A percentile compares a stretch with the other conserved stretches of the same genome.
Evolutionary conservation across 2,329 filamentous ascomycete genomes (phyloP).

Genomic region (Cladosporium sp.): DNA sequence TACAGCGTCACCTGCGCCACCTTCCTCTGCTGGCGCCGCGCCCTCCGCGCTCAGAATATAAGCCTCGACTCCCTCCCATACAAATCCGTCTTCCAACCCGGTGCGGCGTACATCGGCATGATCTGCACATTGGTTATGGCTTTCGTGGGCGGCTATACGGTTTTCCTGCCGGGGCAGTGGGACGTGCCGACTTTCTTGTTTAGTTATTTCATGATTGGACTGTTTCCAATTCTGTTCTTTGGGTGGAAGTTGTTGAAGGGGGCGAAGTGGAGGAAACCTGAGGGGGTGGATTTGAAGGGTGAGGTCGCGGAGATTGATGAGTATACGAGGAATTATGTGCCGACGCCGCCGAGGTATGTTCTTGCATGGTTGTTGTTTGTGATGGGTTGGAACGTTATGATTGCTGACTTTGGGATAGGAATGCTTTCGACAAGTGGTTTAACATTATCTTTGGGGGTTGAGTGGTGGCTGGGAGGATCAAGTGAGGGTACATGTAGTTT

Average conservation of each 20-base stretch:
- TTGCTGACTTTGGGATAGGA: conserved; percentile 25
- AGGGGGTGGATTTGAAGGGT: conserved; percentile 63
- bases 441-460: conserved; percentile 46
- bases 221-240: conserved; percentile 68
- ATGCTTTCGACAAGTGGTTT: conserved; percentile 42
- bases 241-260: conserved; percentile 70
- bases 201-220: conserved; percentile 68
- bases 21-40: conserved; percentile 70
- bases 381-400: background rate
- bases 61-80: conserved; percentile 66
- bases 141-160: conserved; percentile 72
- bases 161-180: conserved; percentile 70
- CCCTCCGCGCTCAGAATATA: conserved; percentile 67
- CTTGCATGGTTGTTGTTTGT: background rate
- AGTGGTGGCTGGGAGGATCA: background rate
- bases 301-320: conserved; percentile 63
- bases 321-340: conserved; percentile 49
- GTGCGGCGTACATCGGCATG: conserved; percentile 66
- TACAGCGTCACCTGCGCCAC: conserved; percentile 68
- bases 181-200: conserved; percentile 70
- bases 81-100: conserved; percentile 67
- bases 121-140: conserved; percentile 61
- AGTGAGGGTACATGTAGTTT: background rate
- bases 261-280: conserved; percentile 57
- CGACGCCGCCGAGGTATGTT: conserved; percentile 32